A percentile compares a stretch with the other conserved stretches of the same genome.
Conservation (phyloP, 805 yeast genomes). For the Myxozyma neotropica region DNA sequence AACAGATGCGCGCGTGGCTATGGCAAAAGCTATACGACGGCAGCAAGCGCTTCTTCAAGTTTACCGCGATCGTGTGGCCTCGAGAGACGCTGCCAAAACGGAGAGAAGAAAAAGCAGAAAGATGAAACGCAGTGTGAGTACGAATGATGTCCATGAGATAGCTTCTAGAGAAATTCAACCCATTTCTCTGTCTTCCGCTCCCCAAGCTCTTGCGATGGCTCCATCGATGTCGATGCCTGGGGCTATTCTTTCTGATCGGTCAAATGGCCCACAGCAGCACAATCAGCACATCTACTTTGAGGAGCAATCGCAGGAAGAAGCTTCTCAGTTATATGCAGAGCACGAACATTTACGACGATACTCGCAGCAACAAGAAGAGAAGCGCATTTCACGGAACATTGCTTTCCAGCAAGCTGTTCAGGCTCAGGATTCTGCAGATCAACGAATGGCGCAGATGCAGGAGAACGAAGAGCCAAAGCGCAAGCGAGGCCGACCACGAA, state of each 20-base stretch:
- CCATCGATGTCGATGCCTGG: slow-evolving; percentile 15
- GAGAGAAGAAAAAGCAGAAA: neutral
- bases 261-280: neutral
- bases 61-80: slow-evolving; percentile 14
- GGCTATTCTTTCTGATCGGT: neutral
- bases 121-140: slow-evolving; percentile 17
- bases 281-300: neutral
- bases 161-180: neutral
- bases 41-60: slow-evolving; percentile 16
- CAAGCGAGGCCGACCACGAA: slow-evolving; percentile 26
- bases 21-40: slow-evolving; percentile 24
- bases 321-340: neutral
- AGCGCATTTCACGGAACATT: slow-evolving; percentile 1
- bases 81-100: neutral
- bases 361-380: slow-evolving; percentile 13
- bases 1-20: slow-evolving; percentile 29
- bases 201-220: neutral
- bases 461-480: slow-evolving; percentile 11
- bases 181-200: neutral
- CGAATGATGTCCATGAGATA: slow-evolving; percentile 4
- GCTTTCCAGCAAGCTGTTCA: neutral
- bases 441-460: neutral
- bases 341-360: slow-evolving; percentile 5
- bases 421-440: neutral
- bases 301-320: neutral